These are phyloP conservation scores for Wickerhamomyces bisporus DNA, from an alignment of 805 yeast species.

Conservation along the genomic window DNA sequence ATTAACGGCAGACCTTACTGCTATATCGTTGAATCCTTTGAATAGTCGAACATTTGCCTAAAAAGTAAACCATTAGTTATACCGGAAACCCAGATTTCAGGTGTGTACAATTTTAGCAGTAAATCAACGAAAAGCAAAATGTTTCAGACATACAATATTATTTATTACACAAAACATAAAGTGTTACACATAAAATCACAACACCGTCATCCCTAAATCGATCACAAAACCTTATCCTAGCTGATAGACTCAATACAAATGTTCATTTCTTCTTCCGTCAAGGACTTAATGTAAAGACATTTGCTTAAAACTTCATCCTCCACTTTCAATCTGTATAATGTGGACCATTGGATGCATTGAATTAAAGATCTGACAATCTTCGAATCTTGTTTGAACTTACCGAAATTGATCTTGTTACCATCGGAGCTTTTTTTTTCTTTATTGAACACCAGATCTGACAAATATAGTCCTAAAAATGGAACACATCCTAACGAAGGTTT, in stretches of 20 bases:
- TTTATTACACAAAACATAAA: too few species aligned
- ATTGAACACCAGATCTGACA: slow-evolving; percentile 78
- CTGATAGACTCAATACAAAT: slow-evolving; percentile 25
- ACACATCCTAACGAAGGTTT: slow-evolving; percentile 71
- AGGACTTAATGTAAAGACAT: slow-evolving; percentile 73
- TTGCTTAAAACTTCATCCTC: slow-evolving; percentile 69
- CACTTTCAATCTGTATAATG: slow-evolving; percentile 50
- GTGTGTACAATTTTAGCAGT: too few species aligned
- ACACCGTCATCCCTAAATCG: too few species aligned
- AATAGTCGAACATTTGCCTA: too few species aligned
- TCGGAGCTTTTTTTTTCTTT: slow-evolving; percentile 31
- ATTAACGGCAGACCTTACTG: too few species aligned
- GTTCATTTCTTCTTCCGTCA: slow-evolving; percentile 68
- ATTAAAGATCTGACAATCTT: slow-evolving; percentile 71
- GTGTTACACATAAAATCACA: too few species aligned
- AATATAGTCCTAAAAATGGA: slow-evolving; percentile 83
- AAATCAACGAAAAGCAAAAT: too few species aligned
- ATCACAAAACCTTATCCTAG: too few species aligned
- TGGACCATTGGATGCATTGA: slow-evolving; percentile 82
- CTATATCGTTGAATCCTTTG: too few species aligned
- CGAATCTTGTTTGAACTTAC: slow-evolving; percentile 71
- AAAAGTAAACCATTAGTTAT: too few species aligned
- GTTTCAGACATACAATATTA: too few species aligned
- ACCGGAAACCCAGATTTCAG: too few species aligned
- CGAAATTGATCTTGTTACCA: slow-evolving; percentile 54